Percentiles rank a stretch among this genome's conserved stretches.
phyloP scores from a whole-genome alignment of 2,329 filamentous ascomycete species.

The Penicillium sp. region DNA sequence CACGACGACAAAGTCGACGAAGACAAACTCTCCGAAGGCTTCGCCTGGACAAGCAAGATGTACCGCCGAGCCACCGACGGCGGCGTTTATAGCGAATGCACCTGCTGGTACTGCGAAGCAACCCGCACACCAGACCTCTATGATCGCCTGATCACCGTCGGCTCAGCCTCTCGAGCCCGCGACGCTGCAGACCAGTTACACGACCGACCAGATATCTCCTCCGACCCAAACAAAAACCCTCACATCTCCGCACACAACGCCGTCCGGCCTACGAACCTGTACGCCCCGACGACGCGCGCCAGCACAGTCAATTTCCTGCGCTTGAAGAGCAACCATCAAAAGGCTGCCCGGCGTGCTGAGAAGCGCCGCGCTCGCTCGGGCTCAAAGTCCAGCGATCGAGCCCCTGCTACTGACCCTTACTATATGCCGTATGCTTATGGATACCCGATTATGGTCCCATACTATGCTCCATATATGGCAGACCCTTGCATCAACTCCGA shows the following conservation, averaged over 20 bases:
- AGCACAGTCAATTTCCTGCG: conserved; percentile 33
- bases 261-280: conserved; percentile 42
- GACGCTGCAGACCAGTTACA: conserved; percentile 51
- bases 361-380: conserved; percentile 36
- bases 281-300: conserved; percentile 15
- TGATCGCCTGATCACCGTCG: conserved; percentile 40
- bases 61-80: conserved; percentile 66
- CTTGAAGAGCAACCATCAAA: conserved; percentile 54
- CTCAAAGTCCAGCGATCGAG: conserved; percentile 24
- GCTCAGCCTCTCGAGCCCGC: conserved; percentile 54
- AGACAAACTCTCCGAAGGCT: conserved; percentile 61
- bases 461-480: conserved; percentile 50
- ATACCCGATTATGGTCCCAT: conserved; percentile 47
- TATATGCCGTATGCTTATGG: conserved; percentile 46
- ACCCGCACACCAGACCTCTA: conserved; percentile 60
- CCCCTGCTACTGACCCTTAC: conserved; percentile 9
- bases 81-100: conserved; percentile 56
- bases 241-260: conserved; percentile 76
- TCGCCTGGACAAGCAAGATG: conserved; percentile 70
- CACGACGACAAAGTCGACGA: conserved; percentile 85
- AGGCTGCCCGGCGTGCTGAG: conserved; percentile 32
- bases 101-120: conserved; percentile 66
- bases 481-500: conserved; percentile 45
- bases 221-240: conserved; percentile 57
- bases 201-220: conserved; percentile 45